A percentile compares a stretch with the other conserved stretches of the same genome.
phyloP scores from a whole-genome alignment of 257 asterid species.

The Solanum raphanifolium region DNA sequence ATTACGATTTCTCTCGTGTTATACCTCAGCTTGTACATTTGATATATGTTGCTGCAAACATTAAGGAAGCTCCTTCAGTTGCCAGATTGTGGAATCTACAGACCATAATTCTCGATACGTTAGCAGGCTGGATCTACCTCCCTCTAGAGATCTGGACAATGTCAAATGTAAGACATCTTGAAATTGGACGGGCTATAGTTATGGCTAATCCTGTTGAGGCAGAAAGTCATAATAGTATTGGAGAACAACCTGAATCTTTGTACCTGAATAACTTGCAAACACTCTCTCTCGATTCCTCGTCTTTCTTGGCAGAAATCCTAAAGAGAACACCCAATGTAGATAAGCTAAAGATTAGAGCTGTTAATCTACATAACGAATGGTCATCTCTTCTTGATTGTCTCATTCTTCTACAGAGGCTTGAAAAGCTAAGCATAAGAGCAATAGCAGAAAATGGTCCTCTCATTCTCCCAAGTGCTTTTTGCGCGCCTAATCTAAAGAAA shows the following conservation, averaged over 20 bases:
- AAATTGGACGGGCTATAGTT: too few relatives aligned
- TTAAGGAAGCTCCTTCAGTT: background rate
- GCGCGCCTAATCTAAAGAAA: background rate
- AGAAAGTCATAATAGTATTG: too few relatives aligned
- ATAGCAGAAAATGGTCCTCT: accelerated
- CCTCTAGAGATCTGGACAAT: background rate
- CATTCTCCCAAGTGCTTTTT: background rate
- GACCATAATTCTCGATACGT: background rate
- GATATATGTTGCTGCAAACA: background rate
- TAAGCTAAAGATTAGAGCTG: background rate
- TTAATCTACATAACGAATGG: background rate
- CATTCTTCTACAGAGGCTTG: background rate
- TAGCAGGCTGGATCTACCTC: background rate
- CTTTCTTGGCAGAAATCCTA: background rate
- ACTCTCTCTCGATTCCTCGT: background rate
- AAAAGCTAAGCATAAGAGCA: background rate
- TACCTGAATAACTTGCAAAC: background rate
- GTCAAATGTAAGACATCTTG: background rate
- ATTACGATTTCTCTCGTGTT: background rate
- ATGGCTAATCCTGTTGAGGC: too few relatives aligned
- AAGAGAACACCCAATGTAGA: background rate
- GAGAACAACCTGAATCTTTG: background rate
- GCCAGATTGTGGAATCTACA: background rate
- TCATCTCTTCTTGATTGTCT: background rate
- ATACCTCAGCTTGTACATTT: background rate